phyloP scores from a whole-genome alignment of 345 rosid species.

The Populus ilicifolia region DNA sequence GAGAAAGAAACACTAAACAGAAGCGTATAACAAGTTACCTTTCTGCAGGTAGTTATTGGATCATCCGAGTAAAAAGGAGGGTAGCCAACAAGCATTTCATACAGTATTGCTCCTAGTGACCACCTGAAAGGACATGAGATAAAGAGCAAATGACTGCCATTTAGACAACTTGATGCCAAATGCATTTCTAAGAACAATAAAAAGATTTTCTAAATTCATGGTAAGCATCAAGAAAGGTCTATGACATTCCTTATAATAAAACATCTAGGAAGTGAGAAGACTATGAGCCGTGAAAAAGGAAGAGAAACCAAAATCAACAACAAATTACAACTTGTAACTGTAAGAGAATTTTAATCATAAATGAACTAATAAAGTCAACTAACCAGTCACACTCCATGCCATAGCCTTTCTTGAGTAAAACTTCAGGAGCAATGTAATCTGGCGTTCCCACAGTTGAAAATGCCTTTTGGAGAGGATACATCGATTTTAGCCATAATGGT shows the following conservation, averaged over 20 bases:
- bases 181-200: slow-evolving; percentile 4
- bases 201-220: slow-evolving; percentile 7
- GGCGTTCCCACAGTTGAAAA: slow-evolving; percentile 98
- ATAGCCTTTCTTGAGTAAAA: slow-evolving; percentile 90
- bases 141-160: neutral
- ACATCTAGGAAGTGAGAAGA: neutral
- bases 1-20: slow-evolving; percentile 4
- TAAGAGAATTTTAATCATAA: neutral
- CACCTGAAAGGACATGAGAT: slow-evolving; percentile 53
- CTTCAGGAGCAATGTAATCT: slow-evolving; percentile 96
- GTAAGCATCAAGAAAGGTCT: slow-evolving; percentile 4
- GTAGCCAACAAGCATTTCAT: slow-evolving; percentile 95
- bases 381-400: slow-evolving; percentile 99
- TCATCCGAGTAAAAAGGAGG: slow-evolving; percentile 98
- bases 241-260: neutral
- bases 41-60: slow-evolving; percentile 82
- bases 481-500: neutral
- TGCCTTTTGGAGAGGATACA: slow-evolving; percentile 48
- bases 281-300: neutral
- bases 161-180: slow-evolving; percentile 3
- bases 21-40: slow-evolving; percentile 46
- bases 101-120: slow-evolving; percentile 97
- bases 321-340: slow-evolving; percentile 2
- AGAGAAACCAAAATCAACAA: neutral
- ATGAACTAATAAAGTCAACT: slow-evolving; percentile 27